phyloP scores from a whole-genome alignment of 345 rosid genomes.

The Ricinus communis region DNA sequence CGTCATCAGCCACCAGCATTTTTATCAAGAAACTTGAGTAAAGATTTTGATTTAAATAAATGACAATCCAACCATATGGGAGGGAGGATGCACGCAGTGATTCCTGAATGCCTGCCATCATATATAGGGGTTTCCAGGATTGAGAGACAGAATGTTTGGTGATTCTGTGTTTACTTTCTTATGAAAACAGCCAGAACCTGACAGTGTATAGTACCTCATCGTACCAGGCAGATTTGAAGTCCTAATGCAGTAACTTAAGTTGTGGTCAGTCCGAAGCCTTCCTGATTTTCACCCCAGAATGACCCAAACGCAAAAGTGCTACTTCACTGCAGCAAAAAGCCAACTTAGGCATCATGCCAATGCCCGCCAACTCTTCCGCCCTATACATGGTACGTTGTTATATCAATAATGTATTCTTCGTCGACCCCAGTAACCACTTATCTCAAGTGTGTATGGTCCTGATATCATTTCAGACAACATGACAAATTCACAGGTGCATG shows the following conservation, averaged over 20 bases:
- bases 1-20: conserved; percentile 17
- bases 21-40: background rate
- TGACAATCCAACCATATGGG: conserved; percentile 10
- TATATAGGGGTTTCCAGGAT: background rate
- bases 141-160: conserved; percentile 4
- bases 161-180: conserved; percentile 6
- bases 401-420: conserved; percentile 13
- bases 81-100: conserved; percentile 4
- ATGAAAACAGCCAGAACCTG: conserved; percentile 9
- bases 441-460: conserved; percentile 5
- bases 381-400: conserved; percentile 9
- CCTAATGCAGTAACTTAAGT: conserved; percentile 15
- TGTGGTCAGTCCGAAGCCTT: conserved; percentile 17
- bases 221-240: conserved; percentile 6
- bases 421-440: conserved; percentile 15
- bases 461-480: conserved; percentile 16
- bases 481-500: conserved; percentile 1
- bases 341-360: background rate
- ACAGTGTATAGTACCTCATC: background rate
- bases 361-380: background rate
- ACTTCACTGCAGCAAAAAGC: conserved; percentile 10
- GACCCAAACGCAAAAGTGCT: conserved; percentile 14
- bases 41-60: conserved; percentile 31
- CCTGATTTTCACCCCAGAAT: conserved; percentile 5
- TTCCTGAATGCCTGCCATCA: conserved; percentile 6